Base-by-base conservation (phyloP, 1,284 basidiomycete genomes). In the Tilletia indica region DNA sequence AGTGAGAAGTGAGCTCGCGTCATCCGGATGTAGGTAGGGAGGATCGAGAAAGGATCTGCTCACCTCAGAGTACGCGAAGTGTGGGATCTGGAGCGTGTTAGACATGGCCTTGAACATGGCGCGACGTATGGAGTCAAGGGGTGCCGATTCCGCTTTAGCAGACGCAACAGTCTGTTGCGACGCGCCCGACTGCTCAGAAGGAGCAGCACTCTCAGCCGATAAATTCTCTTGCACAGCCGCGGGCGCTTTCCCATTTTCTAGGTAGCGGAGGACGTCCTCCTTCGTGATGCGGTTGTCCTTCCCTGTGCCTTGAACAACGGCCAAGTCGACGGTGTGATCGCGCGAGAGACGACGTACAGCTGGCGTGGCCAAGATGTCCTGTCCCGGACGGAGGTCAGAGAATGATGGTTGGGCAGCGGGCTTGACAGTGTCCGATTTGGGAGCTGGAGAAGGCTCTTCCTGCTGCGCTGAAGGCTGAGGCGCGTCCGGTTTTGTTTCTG, bases 311-410 rank as follows among this genome's bases (percentile, higher is more conserved):
- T 85, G 86, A 21, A 94, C 84, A 0, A 81, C 71, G 0, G 86
- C 77, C 6, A 94, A 86, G 48, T 85, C 77, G 0, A 94, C 87
- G 4, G 87, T 87, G 6, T 88, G 87, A 76, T 90, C 87, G 12
- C 89, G 88, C 3, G 92, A 92, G 79, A 91, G 89, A 80, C 93
- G 89, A 2, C 93, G 88, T 0, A 92, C 90, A 0, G 92, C 91
- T 0, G 93, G 93, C 0, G 89, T 88, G 3, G 92, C 92, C 58
- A 81, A 74, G 1, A 79, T 67, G 83, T 80, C 48, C 11, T 58
- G 58, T 6, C 77, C 72, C 8, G 61, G 36, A 14, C 56, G 56
- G 25, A 34, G 21, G 25, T 69, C 68, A 66, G 58, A 39, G 49
- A 67, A 48, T 34, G 11, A 9, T 19, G 63, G n/a, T 36, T 38